Evolutionary conservation across 768 basidiomycete genomes (phyloP), one percentile per base, ranked within the genome.

Genomic region (Udeniomyces megalosporus): DNA sequence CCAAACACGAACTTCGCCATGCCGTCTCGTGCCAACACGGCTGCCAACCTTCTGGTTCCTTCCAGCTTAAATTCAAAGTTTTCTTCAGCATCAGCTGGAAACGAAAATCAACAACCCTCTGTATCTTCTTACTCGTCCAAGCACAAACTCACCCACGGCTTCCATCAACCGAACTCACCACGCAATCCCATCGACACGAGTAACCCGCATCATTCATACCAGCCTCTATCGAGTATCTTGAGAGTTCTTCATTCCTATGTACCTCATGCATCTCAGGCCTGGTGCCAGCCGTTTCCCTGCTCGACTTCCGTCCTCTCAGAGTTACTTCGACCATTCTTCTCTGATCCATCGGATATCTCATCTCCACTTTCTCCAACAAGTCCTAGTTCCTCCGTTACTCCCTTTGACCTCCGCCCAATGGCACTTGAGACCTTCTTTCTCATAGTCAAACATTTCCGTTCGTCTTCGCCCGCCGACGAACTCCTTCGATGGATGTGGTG

Each of bases 401-500:
- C 38, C 17, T 42, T 8, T 8, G 38, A 42, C 38, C 17, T 17
- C 1, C 31, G 78, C 57, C 75, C 75, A 67, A 72, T 76, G 17
- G 79, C 84, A 0, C 71, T 83, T 17, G 84, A 85, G 58, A 73
- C 79, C 0, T 85, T 85, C 66, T 82, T 84, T 61, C 69, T 80
- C 26, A 70, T 81, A 34, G 72, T 77, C 14, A 80, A 77, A 67
- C 77, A 80, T 10, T 87, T 84, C 84, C 72, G 66, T 35, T 72
- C 76, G 4, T 72, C 71, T n/a, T 78, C 76, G 1, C 65, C 77
- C 56, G 81, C 84, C 67, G 75, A 72, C 26, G 79, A 78, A 58
- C 74, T 83, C 11, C 81, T 81, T 62, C 80, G 85, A 28, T 80
- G 78, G 67, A 65, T 83, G 32, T 88, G 85, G 85, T 86, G 84